A percentile compares a stretch with the other conserved stretches of the same genome.
Conservation (phyloP, 768 basidiomycete genomes). For the Suillus clintonianus region DNA sequence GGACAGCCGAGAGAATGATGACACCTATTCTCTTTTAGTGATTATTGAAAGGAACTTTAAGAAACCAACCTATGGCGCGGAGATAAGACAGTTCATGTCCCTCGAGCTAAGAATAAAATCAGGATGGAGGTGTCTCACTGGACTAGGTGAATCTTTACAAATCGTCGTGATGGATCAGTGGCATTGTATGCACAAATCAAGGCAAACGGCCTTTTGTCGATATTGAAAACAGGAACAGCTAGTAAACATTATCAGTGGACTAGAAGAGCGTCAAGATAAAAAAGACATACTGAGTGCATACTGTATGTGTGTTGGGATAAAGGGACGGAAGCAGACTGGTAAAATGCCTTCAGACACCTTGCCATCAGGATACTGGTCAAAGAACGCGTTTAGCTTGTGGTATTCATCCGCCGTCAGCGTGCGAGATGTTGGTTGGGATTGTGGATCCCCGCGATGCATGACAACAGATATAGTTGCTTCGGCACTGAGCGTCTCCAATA, state of each 20-base stretch:
- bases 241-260: conserved; percentile 10
- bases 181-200: conserved; percentile 91
- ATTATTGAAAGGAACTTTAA: background rate
- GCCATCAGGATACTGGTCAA: conserved; percentile 80
- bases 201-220: conserved; percentile 91
- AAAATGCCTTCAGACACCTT: conserved; percentile 86
- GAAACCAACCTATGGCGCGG: conserved; percentile 73
- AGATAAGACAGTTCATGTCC: conserved; percentile 90
- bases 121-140: conserved; percentile 6
- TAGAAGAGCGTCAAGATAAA: background rate
- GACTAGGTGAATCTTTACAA: conserved; percentile 48
- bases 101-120: conserved; percentile 59
- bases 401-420: conserved; percentile 73
- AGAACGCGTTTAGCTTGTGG: conserved; percentile 72
- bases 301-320: conserved; percentile 79
- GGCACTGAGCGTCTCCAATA: conserved; percentile 64
- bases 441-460: conserved; percentile 68
- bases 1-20: conserved; percentile 89
- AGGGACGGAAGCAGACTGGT: conserved; percentile 78
- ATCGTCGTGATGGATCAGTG: conserved; percentile 76
- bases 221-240: conserved; percentile 90
- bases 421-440: conserved; percentile 50
- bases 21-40: conserved; percentile 51
- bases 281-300: conserved; percentile 77
- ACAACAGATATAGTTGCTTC: conserved; percentile 69